phyloP scores from a whole-genome alignment of 805 yeast species.

The Yarrowia sp. region DNA sequence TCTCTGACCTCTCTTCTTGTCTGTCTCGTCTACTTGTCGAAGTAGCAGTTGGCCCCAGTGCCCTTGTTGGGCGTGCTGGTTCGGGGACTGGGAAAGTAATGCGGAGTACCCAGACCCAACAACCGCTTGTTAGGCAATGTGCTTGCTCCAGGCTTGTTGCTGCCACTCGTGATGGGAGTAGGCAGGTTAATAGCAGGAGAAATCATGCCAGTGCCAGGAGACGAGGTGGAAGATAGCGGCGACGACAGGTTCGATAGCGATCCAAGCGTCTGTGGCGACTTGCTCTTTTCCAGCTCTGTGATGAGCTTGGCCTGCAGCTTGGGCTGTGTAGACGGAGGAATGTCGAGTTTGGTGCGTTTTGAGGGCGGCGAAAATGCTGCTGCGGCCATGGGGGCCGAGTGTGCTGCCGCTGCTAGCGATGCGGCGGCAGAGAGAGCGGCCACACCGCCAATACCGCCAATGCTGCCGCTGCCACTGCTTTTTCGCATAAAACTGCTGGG shows the following conservation, averaged over 20 bases:
- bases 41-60: slow-evolving; percentile 3
- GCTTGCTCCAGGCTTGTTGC: slow-evolving; percentile 21
- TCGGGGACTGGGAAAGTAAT: slow-evolving; percentile 10
- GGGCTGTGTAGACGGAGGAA: slow-evolving; percentile 25
- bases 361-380: neutral
- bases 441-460: neutral
- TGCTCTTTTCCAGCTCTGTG: slow-evolving; percentile 23
- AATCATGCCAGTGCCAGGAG: slow-evolving; percentile 20
- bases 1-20: neutral
- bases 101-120: slow-evolving; percentile 18
- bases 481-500: slow-evolving; percentile 11
- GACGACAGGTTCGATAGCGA: slow-evolving; percentile 10
- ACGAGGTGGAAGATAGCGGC: slow-evolving; percentile 15
- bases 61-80: neutral
- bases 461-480: neutral
- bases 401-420: neutral
- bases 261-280: slow-evolving; percentile 19
- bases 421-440: neutral
- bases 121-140: slow-evolving; percentile 23
- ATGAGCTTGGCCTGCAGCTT: slow-evolving; percentile 23
- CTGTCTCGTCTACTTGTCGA: neutral
- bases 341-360: slow-evolving; percentile 19
- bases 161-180: slow-evolving; percentile 18
- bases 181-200: slow-evolving; percentile 25
- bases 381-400: neutral